Percentiles rank a stretch among this genome's conserved stretches.
phyloP scores from a whole-genome alignment of 2,329 filamentous ascomycete species.

The Colletotrichum tropicicola region DNA sequence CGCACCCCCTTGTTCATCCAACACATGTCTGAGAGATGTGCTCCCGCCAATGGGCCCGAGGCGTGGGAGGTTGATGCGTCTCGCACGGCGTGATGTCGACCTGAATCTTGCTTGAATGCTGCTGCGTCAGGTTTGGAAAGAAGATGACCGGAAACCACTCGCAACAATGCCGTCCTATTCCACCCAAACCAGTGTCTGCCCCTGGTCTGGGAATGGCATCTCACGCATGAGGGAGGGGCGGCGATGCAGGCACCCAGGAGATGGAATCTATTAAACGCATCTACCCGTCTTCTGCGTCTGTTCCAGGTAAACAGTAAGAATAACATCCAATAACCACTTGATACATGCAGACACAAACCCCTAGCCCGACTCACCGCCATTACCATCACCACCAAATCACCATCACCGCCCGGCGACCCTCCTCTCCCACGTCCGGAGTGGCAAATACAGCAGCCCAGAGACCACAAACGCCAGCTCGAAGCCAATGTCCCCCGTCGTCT shows the following conservation, averaged over 20 bases:
- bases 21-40: background rate
- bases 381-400: no score
- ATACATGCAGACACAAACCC: background rate
- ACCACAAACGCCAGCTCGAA: constrained; percentile 68
- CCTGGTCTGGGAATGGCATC: no score
- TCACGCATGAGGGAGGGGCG: background rate
- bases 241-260: background rate
- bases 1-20: background rate
- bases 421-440: constrained; percentile 49
- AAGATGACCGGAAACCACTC: no score
- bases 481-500: constrained; percentile 68
- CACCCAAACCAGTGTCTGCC: no score
- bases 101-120: background rate
- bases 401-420: background rate
- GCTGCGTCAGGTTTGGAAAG: background rate
- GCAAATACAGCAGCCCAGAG: constrained; percentile 55
- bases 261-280: background rate
- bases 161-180: no score
- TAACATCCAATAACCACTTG: background rate
- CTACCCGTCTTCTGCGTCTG: background rate
- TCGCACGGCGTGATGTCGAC: background rate
- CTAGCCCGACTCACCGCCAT: background rate
- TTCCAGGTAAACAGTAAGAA: constrained; percentile 1
- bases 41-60: background rate
- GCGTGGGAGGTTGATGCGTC: background rate